Evolutionary conservation across 2,329 filamentous ascomycete species (phyloP), one percentile per base, ranked within the genome.

Genomic region (Fonsecaea nubica): DNA sequence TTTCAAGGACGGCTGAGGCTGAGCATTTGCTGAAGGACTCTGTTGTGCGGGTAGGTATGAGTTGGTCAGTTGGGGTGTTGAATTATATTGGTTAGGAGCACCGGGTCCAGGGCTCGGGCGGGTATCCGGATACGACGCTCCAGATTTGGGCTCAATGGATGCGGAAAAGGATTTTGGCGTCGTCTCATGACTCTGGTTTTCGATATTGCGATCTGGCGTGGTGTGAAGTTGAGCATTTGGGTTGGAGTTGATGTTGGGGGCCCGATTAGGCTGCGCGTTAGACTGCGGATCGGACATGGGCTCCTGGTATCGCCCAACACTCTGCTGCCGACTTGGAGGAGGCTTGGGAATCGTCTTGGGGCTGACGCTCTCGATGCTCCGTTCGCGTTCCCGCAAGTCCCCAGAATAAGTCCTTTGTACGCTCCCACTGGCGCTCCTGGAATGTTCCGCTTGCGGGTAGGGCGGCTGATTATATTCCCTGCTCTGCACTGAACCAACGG

Each of bases 281-380:
- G 59, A 45, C 25, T 63, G 35, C 12, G 40, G 30, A 40, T 70
- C 69, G 6, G 64, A n/a, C 45, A 52, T 52, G 33, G 33, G 45
- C 21, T 68, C 58, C 25, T 69, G 66, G 25, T 52, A 62, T 25
- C 65, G 63, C 10, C 58, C 59, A 30, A 55, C 52, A 33, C 69
- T 71, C 33, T 64, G 50, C 35, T 65, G 64, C 10, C 70, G 70
- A 18, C 61, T 61, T 15, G 71, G 71, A 40, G 67, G 52, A 10
- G 70, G 70, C 58, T 63, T 69, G 4, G 70, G 71, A 36, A 74
- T 73, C 15, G 72, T 74, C 60, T 74, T 74, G 13, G 72, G 72
- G 40, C 71, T 73, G 60, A 74, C 72, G 57, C 71, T 72, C 58
- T 72, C 69, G 15, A 68, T 66, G 59, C 72, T 74, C 50, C 70